Percentiles rank a stretch among this genome's conserved stretches.
phyloP scores from a whole-genome alignment of 1,284 basidiomycete genomes.

The Anthracocystis walkeri region DNA sequence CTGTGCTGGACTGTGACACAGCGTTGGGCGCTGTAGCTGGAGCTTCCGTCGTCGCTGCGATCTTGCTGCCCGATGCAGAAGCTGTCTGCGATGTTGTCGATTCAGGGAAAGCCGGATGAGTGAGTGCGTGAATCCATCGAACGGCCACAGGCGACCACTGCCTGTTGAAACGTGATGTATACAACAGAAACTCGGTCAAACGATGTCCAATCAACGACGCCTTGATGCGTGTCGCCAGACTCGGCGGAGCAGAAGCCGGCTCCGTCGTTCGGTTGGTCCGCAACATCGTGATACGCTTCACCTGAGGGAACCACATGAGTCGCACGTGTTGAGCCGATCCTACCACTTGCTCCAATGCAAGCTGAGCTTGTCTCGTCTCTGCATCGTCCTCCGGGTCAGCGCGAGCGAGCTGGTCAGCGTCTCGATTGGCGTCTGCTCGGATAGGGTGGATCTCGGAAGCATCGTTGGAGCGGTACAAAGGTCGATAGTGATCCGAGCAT shows the following conservation, averaged over 20 bases:
- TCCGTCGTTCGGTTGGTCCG: conserved; percentile 81
- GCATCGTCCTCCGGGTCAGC: conserved; percentile 51
- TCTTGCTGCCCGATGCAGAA: conserved; percentile 6
- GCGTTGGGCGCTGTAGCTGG: conserved; percentile 68
- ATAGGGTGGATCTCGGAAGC: conserved; percentile 51
- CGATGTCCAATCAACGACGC: conserved; percentile 42
- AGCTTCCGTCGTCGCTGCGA: conserved; percentile 37
- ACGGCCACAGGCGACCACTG: conserved; percentile 35
- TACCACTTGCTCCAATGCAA: conserved; percentile 69
- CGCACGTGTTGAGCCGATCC: conserved; percentile 82
- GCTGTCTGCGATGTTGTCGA: not conserved
- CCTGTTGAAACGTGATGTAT: conserved; percentile 44
- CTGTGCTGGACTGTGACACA: not conserved
- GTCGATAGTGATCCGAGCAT: conserved; percentile 31
- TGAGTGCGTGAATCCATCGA: conserved; percentile 49
- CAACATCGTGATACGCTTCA: conserved; percentile 80
- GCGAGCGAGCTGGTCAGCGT: conserved; percentile 30
- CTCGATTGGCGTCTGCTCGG: conserved; percentile 13
- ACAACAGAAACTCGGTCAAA: conserved; percentile 49
- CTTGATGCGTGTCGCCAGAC: conserved; percentile 30
- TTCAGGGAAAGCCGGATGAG: conserved; percentile 40
- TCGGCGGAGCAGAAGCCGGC: conserved; percentile 19
- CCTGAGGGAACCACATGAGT: conserved; percentile 95
- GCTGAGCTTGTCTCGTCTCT: conserved; percentile 73
- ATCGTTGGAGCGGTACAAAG: conserved; percentile 23